Evolutionary conservation across 208 protist genomes (phyloP), one percentile per base, ranked within the genome.

Genomic region (Crithidia mellificae): DNA sequence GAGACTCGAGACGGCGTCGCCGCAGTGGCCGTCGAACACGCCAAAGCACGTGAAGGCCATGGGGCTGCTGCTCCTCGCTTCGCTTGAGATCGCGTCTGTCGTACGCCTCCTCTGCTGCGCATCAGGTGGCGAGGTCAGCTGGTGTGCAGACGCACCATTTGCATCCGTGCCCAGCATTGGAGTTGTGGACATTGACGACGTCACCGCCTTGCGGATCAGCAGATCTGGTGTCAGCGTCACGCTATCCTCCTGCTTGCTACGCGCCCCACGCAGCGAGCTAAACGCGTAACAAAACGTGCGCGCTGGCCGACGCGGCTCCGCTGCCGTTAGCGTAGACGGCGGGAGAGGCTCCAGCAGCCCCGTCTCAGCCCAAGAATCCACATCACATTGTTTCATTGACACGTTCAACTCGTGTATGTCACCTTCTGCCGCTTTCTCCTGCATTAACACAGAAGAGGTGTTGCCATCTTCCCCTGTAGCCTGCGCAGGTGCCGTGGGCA

Each of bases 11-110:
- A 89, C 59, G 8, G 38, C 39, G 53, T 86, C 80, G 15, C 88
- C 88, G 54, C 85, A 83, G 69, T 94, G 88, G 0, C 88, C 88
- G 46, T 94, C 88, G 63, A 94, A 91, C 4, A 94, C 85, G 24
- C 76, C 88, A 27, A 84, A 82, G 52, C 80, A 81, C 8, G 47
- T 50, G 50, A 80, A 84, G n/a, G 32, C 61, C 4, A 51, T 19
- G 8, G 27, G 30, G 44, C 20, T 39, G 19, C n/a, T 17, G 24
- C 30, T n/a, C n/a, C n/a, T n/a, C n/a, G n/a, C n/a, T n/a, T n/a
- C n/a, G n/a, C n/a, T n/a, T n/a, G n/a, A n/a, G n/a, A n/a, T n/a
- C n/a, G n/a, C n/a, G 41, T 32, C 24, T 51, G 19, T 9, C 25
- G 2, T 29, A 2, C 32, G 39, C 20, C n/a, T 47, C 47, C 54